Evolutionary conservation across 257 asterid genomes (phyloP).

Genomic region (Nicotiana tomentosiformis): DNA sequence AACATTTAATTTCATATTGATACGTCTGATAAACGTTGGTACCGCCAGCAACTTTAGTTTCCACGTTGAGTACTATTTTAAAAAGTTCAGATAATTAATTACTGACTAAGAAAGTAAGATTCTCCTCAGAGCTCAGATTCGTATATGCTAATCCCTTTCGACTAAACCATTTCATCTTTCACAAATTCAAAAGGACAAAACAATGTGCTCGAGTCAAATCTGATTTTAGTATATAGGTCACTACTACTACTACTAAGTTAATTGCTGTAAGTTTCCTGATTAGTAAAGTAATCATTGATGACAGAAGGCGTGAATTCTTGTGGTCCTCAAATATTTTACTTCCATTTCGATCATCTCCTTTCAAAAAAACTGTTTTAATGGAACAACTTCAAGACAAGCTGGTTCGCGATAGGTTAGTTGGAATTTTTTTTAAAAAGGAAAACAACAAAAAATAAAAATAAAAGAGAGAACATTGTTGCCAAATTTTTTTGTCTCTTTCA

Average conservation of each 20-base stretch:
- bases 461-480: not conserved
- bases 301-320: not conserved
- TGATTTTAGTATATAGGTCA: not conserved
- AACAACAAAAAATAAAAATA: not conserved
- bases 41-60: not conserved
- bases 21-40: not conserved
- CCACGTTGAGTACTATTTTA: not conserved
- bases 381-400: not conserved
- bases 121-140: not conserved
- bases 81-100: not conserved
- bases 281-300: conserved; percentile 3
- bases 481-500: not conserved
- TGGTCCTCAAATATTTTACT: not conserved
- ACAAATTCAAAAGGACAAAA: not conserved
- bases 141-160: not conserved
- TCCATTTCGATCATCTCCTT: not conserved
- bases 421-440: not conserved
- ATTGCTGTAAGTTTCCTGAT: not conserved
- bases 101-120: conserved; percentile 4
- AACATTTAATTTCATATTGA: not conserved
- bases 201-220: not conserved
- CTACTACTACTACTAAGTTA: not conserved
- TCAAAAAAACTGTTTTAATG: not conserved
- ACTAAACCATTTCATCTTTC: not conserved
- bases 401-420: not conserved